Percentiles rank a stretch among this genome's conserved stretches.
phyloP scores from a whole-genome alignment of 768 basidiomycete genomes.

The Boletus sensibilis region DNA sequence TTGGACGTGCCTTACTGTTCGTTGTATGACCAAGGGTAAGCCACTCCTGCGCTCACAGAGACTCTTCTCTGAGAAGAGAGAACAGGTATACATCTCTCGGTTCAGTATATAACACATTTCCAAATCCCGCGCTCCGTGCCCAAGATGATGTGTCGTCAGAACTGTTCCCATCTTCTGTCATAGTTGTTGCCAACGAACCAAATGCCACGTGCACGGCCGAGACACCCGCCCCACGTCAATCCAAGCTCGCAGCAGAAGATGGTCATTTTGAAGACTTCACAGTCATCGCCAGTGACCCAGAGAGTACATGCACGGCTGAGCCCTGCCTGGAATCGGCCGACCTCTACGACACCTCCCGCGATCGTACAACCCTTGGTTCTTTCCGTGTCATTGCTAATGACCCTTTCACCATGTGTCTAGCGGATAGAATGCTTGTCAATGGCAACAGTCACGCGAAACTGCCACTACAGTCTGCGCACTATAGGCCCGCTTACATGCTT shows the following conservation, averaged over 20 bases:
- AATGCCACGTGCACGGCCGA: conserved; percentile 18
- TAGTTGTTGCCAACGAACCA: conserved; percentile 22
- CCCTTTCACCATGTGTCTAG: conserved; percentile 18
- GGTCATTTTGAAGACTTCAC: conserved; percentile 7
- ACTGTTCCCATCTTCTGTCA: conserved; percentile 20
- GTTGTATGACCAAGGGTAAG: conserved; percentile 89
- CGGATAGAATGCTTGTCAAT: conserved; percentile 10
- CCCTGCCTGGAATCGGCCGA: background rate
- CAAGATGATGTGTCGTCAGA: conserved; percentile 9
- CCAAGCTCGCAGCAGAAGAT: background rate
- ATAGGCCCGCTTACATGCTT: conserved; percentile 81
- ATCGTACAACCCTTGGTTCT: conserved; percentile 6
- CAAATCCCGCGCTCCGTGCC: conserved; percentile 75
- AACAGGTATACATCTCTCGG: conserved; percentile 95
- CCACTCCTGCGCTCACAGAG: conserved; percentile 2
- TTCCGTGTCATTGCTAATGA: conserved; percentile 22
- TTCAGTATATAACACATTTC: conserved; percentile 91
- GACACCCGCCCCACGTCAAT: background rate
- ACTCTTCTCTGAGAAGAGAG: background rate
- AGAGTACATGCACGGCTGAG: conserved; percentile 18
- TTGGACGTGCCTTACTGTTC: conserved; percentile 82
- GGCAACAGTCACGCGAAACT: background rate
- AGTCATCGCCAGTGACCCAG: conserved; percentile 21
- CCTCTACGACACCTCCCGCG: background rate
- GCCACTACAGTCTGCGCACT: conserved; percentile 35